These are phyloP conservation scores for Chaetoceros tenuissimus DNA, from an alignment of 108 stramenopile genomes.

Conservation along the genomic window DNA sequence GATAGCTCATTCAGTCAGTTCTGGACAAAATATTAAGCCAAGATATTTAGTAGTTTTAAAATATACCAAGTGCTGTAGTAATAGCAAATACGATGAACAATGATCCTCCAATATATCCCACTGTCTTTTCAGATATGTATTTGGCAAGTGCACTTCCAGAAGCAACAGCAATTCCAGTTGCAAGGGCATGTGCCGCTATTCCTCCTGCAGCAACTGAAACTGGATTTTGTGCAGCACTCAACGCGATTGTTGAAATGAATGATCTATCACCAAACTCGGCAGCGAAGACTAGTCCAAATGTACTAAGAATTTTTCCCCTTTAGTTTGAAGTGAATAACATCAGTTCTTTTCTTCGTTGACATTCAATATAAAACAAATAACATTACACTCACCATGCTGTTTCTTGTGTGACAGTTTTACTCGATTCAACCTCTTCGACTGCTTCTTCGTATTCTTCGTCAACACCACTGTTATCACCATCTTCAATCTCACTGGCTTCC, in stretches of 20 bases:
- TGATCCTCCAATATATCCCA: constrained; percentile 84
- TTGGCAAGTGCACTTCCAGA: constrained; percentile 77
- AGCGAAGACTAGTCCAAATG: constrained; percentile 87
- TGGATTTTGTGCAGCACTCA: constrained; percentile 95
- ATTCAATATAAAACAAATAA: no score
- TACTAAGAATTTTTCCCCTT: constrained; percentile 61
- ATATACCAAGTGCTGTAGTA: constrained; percentile 79
- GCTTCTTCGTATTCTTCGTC: constrained; percentile 96
- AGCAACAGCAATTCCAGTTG: constrained; percentile 87
- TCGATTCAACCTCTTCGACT: constrained; percentile 73
- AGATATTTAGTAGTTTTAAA: constrained; percentile 20
- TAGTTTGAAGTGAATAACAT: neutral
- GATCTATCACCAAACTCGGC: constrained; percentile 93
- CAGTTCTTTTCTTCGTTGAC: no score
- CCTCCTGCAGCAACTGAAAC: constrained; percentile 89
- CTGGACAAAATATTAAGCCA: no score
- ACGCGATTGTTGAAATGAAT: constrained; percentile 96
- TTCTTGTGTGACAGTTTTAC: constrained; percentile 24
- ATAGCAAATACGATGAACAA: constrained; percentile 89
- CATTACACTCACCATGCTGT: constrained; percentile 43
- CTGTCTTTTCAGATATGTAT: constrained; percentile 87
- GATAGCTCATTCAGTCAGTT: neutral
- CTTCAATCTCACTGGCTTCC: constrained; percentile 79
- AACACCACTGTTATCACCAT: constrained; percentile 60
- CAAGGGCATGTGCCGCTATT: constrained; percentile 86